These are phyloP conservation scores for Trichosporon sp. DNA, from an alignment of 1,284 basidiomycete genomes.

Conservation along the genomic window DNA sequence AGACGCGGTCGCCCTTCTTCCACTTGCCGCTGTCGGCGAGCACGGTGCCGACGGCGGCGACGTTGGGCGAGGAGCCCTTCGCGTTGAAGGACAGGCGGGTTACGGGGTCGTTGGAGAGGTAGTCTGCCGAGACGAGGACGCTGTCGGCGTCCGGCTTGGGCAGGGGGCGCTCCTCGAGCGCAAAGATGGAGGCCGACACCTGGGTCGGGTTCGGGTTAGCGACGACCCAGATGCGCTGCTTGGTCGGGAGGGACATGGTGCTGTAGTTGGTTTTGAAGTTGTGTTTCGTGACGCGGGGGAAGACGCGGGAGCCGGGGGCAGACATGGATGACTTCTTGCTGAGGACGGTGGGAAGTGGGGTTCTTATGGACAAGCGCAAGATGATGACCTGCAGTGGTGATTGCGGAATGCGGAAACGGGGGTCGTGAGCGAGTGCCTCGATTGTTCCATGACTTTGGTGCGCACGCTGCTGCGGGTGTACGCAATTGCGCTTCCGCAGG, in stretches of 20 bases:
- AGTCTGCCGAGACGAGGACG: constrained; percentile 39
- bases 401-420: no score
- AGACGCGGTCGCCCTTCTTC: constrained; percentile 40
- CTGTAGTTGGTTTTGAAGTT: neutral
- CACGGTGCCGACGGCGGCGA: constrained; percentile 37
- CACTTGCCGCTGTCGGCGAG: constrained; percentile 37
- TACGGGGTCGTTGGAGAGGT: constrained; percentile 45
- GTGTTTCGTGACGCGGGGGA: neutral
- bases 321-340: no score
- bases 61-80: constrained; percentile 21
- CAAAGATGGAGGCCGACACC: constrained; percentile 34
- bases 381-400: no score
- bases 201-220: constrained; percentile 35
- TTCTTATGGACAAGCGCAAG: neutral
- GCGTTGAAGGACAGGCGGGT: constrained; percentile 45
- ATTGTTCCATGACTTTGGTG: no score
- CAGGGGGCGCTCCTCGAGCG: constrained; percentile 31
- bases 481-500: no score
- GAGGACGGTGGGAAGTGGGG: neutral
- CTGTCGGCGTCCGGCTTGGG: constrained; percentile 39
- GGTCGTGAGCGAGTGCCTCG: no score
- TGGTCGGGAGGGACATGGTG: constrained; percentile 29
- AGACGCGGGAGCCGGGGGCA: neutral
- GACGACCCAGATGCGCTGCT: constrained; percentile 37
- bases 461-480: no score